Base-by-base conservation (phyloP, 495 filamentous ascomycete genomes). In the Talaromyces wortmannii region DNA sequence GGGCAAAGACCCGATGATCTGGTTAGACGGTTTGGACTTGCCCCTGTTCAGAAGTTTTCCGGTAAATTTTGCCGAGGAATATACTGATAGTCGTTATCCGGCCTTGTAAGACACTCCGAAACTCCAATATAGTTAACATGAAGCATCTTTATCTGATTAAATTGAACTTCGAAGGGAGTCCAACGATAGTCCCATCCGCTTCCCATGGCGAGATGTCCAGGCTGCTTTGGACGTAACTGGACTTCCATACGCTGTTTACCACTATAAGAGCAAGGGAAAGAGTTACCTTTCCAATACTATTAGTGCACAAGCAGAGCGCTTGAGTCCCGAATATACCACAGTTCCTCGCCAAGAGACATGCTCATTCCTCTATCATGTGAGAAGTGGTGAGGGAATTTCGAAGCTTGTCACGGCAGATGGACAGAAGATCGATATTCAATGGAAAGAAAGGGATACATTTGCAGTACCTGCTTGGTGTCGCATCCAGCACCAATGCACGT, bases 41-140 rank as follows among this genome's bases (percentile, higher is more conserved):
- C 77, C 76, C 2, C 63, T 57, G 32, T 78, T 74, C 52, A 59
- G 63, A 4, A 67, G 72, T 49, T 74, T 77, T 45, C 77, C 77
- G 0, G 71, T 78, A n/a, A 69, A 78, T 55, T 78, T 80, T 60
- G 77, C 73, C 4, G 60, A 80, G 61, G 69, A 76, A 47, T 79
- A 67, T 42, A 46, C 62, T 18, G 48, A 73, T 31, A 43, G 65
- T 1, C 57, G 77, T 40, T 79, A 78, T 59, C 77, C 77, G 7
- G 66, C 65, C n/a, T n/a, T n/a, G n/a, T n/a, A n/a, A n/a, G n/a
- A n/a, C n/a, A n/a, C n/a, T n/a, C n/a, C n/a, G n/a, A n/a, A n/a
- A n/a, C n/a, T n/a, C n/a, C n/a, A n/a, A n/a, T n/a, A n/a, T n/a
- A n/a, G n/a, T n/a, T n/a, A n/a, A n/a, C n/a, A n/a, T n/a, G n/a